Base-by-base conservation (phyloP, 2,329 filamentous ascomycete genomes). In the Pseudogymnoascus verrucosus region DNA sequence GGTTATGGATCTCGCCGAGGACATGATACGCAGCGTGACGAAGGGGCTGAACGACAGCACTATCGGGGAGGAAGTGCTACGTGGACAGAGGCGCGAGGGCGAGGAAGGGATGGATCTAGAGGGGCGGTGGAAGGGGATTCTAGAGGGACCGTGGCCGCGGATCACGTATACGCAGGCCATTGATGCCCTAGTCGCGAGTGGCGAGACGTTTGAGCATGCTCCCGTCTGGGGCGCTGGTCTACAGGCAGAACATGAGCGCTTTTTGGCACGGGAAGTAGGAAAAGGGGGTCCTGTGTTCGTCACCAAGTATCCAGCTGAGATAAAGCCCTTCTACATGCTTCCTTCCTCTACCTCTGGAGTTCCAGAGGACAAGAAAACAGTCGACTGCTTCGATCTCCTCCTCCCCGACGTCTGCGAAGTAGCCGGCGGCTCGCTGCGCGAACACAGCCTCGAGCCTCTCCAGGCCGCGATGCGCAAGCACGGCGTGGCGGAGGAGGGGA, bases 311-410 rank as follows among this genome's bases (percentile, higher is more conserved):
- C 95, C 95, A n/a, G 85, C 85, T 68, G 79, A 81, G 59, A 86
- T 95, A 74, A 99, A 99, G 77, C 91, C 93, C 10, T 99, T 98
- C 77, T 99, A 93, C 76, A 93, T 92, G 89, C 76, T 84, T 1
- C 84, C 85, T 14, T 84, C 83, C 1, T 64, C 69, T 19, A 47
- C 31, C 21, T 21, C 44, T 5, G 19, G 39, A 14, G 42, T 60
- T 21, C 57, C 47, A 19, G 51, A 59, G 14, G 69, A 19, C 26
- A 57, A 26, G n/a, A n/a, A 71, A 42, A 89, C 87, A 1, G 87
- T 87, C 2, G 85, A 87, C 21, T 90, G 87, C 73, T 90, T 91
- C 72, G 88, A 91, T 73, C 80, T 91, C 26, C 80, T 91, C 3
- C 79, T 90, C 19, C 87, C 87, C 10, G 85, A 88, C 63, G 77